Base-by-base conservation (phyloP, 2,329 filamentous ascomycete genomes). In the Fusarium caatingaense region DNA sequence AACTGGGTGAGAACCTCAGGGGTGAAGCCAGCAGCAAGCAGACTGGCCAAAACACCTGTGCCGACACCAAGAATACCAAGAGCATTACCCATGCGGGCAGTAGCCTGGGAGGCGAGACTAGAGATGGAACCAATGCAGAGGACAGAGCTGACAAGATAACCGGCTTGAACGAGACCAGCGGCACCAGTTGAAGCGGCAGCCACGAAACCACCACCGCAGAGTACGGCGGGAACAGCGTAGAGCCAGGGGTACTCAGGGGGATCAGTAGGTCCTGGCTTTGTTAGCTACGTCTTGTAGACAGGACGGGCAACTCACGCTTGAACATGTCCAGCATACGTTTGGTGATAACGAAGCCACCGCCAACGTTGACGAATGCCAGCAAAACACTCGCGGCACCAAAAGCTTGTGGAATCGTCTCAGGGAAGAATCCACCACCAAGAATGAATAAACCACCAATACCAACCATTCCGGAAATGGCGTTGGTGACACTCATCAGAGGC, bases 291-390 rank as follows among this genome's bases (percentile, higher is more conserved):
- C 10, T 32, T 34, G 4, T 20, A 8, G 16, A 1, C 4, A 2
- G 8, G 5, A 20, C 2, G 1, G 10, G 8, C 2, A 44, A 78
- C 86, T 74, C 76, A 84, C 92, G 87, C 77, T 92, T 92, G 78
- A 95, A 95, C 92, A 95, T 95, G 78, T 97, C 93, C 45, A 97
- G 84, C 94, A 97, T 97, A 68, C 94, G 87, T 81, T 97, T 97
- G 5, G 93, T 97, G 64, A 97, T 93, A 45, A 97, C 92, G 66
- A 97, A 97, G 0, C 94, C 94, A 61, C 94, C 94, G 0, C 92
- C 91, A 5, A 97, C 90, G 71, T 97, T 97, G 67, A 97, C 92
- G 76, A 96, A 97, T 0, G 93, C 93, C 21, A 97, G 82, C 8
- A 96, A 83, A 2, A 97, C 94, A 2, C 93, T 97, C 2, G 89